Base-by-base conservation (phyloP, 495 filamentous ascomycete species). In the Saxophila tyrrhenica region DNA sequence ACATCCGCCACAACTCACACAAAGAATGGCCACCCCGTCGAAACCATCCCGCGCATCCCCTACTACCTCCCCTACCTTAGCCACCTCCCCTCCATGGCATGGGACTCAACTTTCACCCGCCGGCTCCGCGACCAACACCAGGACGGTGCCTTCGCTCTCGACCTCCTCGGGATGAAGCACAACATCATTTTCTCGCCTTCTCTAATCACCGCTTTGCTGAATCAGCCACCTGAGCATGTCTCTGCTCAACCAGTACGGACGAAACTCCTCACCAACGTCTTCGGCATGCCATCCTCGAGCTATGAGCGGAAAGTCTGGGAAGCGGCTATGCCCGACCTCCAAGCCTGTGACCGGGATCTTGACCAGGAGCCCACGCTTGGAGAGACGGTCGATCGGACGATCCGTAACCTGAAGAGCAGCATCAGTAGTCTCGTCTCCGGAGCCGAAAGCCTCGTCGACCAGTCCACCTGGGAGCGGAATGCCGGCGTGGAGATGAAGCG, bases 41-140 rank as follows among this genome's bases (percentile, higher is more conserved):
- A 62, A 55, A 63, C 51, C 47, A 69, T 77, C 41, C 69, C 68
- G 56, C 58, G 66, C 32, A 50, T 72, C 10, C 78, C 80, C 13
- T 84, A 83, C 66, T 84, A 78, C 77, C 51, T 82, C 8, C 80
- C 80, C 13, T 69, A 73, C 55, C 35, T 82, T 1, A 77, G 80
- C 39, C 79, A 84, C 69, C 65, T 73, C 13, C 51, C 73, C 22
- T 65, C 70, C 19, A 70, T 79, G 61, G 55, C 73, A 16, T 70
- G 72, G 62, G 61, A 74, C 49, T 67, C 72, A 55, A 59, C 8
- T 74, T 77, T 46, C 54, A 77, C 13, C 29, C n/a, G n/a, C n/a
- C 59, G 67, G 51, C 46, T 24, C 24, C 72, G 70, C 66, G 69
- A 67, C 43, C 49, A 73, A 59, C 59, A 69, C 64, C 43, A 65